phyloP scores from a whole-genome alignment of 129 eudicot genomes.

The Dittrichia graveolens region DNA sequence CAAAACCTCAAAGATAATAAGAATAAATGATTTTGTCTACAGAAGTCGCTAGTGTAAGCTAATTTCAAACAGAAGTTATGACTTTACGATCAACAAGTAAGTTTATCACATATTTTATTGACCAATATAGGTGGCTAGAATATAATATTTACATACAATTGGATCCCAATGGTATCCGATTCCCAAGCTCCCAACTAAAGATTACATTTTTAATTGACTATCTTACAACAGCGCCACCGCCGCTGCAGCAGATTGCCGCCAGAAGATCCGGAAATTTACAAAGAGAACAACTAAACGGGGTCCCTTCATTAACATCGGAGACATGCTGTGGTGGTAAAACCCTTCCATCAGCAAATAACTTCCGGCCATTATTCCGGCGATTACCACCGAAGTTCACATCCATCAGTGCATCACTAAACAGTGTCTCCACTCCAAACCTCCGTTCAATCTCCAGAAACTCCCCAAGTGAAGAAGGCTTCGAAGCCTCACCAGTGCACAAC shows the following conservation, averaged over 20 bases:
- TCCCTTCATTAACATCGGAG: conserved; percentile 42
- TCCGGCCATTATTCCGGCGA: conserved; percentile 42
- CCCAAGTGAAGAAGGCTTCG: conserved; percentile 59
- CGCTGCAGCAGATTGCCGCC: conserved; percentile 51
- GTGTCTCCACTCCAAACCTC: conserved; percentile 54
- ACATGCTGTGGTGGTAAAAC: conserved; percentile 55
- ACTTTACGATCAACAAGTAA: not conserved
- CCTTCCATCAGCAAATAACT: conserved; percentile 72
- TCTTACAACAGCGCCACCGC: conserved; percentile 10
- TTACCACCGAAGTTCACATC: conserved; percentile 31
- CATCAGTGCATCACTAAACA: conserved; percentile 38
- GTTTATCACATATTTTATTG: not conserved
- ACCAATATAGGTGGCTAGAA: conserved; percentile 7
- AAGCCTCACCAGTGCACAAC: conserved; percentile 56
- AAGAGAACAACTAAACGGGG: conserved; percentile 32
- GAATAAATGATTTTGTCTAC: not conserved
- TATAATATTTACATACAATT: conserved; percentile 15
- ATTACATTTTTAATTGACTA: not conserved
- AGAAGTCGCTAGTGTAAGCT: not conserved
- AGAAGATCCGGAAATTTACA: conserved; percentile 56
- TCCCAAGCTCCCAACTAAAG: conserved; percentile 22
- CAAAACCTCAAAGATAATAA: not conserved
- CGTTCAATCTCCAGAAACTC: conserved; percentile 78
- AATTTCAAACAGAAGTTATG: not conserved
- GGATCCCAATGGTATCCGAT: conserved; percentile 2